phyloP scores from a whole-genome alignment of 2,329 filamentous ascomycete species.

The Aureobasidium leucospermi region DNA sequence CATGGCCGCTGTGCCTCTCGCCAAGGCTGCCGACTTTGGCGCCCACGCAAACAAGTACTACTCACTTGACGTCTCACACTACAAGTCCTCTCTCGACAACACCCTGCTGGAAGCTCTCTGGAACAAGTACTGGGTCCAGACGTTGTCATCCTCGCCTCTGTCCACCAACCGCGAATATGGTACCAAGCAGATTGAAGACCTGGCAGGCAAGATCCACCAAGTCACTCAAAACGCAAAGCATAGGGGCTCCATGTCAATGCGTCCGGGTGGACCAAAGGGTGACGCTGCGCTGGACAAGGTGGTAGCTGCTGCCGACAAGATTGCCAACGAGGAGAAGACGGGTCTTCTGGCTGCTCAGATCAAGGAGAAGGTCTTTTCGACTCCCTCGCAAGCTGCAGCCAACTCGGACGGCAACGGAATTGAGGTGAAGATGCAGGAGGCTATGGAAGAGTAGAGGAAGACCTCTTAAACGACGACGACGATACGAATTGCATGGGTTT shows the following conservation, averaged over 20 bases:
- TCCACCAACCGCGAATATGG: conserved; percentile 89
- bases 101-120: conserved; percentile 82
- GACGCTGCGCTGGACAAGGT: conserved; percentile 53
- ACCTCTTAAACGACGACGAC: neutral
- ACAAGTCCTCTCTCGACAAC: conserved; percentile 84
- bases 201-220: conserved; percentile 67
- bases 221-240: conserved; percentile 29
- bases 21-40: conserved; percentile 92
- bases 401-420: conserved; percentile 12
- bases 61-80: conserved; percentile 82
- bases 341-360: conserved; percentile 56
- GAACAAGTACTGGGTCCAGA: conserved; percentile 99
- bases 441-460: conserved; percentile 12
- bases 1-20: conserved; percentile 75
- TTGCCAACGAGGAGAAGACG: conserved; percentile 56
- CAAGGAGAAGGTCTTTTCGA: conserved; percentile 55
- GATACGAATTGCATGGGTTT: conserved; percentile 13
- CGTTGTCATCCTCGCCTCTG: conserved; percentile 81
- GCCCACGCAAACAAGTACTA: conserved; percentile 90
- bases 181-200: conserved; percentile 84
- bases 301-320: conserved; percentile 52
- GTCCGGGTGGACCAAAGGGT: conserved; percentile 21
- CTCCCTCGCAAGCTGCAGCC: conserved; percentile 16
- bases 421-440: conserved; percentile 17
- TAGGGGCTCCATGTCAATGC: conserved; percentile 19